Conservation (phyloP, 345 rosid species). For the Eucalyptus brandiana region DNA sequence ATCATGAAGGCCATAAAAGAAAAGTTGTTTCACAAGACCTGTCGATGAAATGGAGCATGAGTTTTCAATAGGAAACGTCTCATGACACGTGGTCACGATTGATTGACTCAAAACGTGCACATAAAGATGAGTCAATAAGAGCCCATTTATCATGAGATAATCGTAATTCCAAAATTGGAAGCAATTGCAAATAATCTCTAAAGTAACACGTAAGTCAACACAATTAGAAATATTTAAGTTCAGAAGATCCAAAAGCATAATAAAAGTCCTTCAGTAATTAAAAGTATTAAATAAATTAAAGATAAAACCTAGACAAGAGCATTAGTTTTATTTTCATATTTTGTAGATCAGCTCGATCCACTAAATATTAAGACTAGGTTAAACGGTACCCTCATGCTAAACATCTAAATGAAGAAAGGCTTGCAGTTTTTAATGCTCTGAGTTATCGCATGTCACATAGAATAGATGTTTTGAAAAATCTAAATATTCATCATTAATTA, state of each 20-base stretch:
- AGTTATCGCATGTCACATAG: not conserved
- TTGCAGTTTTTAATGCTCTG: not conserved
- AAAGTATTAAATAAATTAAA: not conserved
- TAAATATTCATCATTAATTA: not conserved
- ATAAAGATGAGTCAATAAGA: not conserved
- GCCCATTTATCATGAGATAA: not conserved
- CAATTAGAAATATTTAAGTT: not conserved
- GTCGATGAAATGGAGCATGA: not conserved
- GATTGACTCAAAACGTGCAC: not conserved
- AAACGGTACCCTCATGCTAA: not conserved
- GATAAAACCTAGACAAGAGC: not conserved
- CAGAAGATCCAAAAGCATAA: not conserved
- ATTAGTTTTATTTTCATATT: not conserved
- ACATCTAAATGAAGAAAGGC: not conserved
- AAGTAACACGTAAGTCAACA: not conserved
- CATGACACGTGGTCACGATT: rapidly evolving
- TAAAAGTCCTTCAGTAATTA: not conserved
- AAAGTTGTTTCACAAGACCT: not conserved
- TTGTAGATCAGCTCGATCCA: not conserved
- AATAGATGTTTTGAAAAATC: not conserved
- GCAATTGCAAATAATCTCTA: not conserved
- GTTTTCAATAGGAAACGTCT: rapidly evolving
- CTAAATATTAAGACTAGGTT: not conserved
- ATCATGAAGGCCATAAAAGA: not conserved
- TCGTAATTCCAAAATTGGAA: not conserved